Evolutionary conservation across 768 basidiomycete genomes (phyloP).

Genomic region (Trametes meyenii): DNA sequence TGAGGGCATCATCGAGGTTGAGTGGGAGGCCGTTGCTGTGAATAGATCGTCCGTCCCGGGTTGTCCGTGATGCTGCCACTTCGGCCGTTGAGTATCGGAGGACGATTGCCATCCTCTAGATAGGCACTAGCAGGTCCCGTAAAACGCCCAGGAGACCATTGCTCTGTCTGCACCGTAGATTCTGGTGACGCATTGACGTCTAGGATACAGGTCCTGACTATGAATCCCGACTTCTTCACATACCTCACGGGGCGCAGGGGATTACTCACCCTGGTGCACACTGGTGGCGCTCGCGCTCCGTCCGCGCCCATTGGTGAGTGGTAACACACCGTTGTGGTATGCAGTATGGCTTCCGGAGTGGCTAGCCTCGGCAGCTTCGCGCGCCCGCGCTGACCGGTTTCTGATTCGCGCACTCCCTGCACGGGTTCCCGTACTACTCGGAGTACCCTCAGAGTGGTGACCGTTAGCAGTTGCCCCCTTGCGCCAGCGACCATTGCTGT

Average conservation of each 20-base stretch:
- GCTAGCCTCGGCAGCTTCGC: constrained; percentile 18
- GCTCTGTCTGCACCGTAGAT: neutral
- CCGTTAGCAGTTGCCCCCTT: constrained; percentile 8
- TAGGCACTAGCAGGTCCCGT: constrained; percentile 28
- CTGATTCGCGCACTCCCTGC: constrained; percentile 19
- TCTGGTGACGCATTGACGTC: constrained; percentile 4
- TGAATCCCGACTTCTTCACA: neutral
- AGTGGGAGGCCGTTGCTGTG: constrained; percentile 24
- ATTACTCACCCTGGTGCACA: constrained; percentile 6
- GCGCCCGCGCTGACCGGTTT: constrained; percentile 18
- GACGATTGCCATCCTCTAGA: constrained; percentile 20
- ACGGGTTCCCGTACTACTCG: constrained; percentile 10
- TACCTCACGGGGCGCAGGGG: neutral
- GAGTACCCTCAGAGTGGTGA: constrained; percentile 3
- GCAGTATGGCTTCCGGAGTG: neutral
- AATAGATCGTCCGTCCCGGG: constrained; percentile 35
- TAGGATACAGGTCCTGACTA: neutral
- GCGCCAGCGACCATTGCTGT: constrained; percentile 24
- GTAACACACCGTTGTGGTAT: constrained; percentile 4
- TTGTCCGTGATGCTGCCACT: constrained; percentile 24
- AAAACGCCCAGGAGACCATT: constrained; percentile 12
- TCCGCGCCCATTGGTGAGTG: constrained; percentile 4
- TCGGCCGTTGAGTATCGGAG: neutral
- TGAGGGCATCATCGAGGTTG: constrained; percentile 5
- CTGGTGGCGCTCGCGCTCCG: constrained; percentile 2